Conservation (phyloP, 2,329 filamentous ascomycete species). For the Fusarium sp. region DNA sequence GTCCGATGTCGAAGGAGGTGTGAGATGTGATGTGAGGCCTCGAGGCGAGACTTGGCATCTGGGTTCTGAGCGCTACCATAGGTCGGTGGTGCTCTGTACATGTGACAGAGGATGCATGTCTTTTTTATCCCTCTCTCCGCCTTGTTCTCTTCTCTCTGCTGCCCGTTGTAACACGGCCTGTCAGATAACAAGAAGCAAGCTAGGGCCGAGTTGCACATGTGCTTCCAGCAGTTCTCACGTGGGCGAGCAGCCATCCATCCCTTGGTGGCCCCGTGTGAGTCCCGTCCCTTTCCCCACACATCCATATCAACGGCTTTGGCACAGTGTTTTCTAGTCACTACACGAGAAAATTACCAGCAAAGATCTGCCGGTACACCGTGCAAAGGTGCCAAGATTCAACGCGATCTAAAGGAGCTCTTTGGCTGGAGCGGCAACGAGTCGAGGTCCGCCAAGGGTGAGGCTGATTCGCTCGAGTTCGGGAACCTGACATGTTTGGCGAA, state of each 20-base stretch:
- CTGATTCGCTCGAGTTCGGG: constrained; percentile 22
- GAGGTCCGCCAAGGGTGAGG: constrained; percentile 26
- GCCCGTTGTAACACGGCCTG: not conserved
- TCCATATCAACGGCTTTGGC: not conserved
- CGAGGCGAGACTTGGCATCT: constrained; percentile 6
- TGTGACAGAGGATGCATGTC: constrained; percentile 1
- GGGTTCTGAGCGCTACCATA: not conserved
- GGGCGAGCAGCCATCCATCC: constrained; percentile 19
- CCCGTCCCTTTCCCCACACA: not conserved
- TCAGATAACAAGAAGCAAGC: constrained; percentile 5
- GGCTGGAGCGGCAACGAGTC: constrained; percentile 20
- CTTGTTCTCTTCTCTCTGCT: not conserved
- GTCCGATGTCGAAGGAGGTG: not conserved
- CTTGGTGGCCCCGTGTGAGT: constrained; percentile 8
- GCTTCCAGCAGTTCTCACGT: constrained; percentile 29
- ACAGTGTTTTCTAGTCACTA: constrained; percentile 4
- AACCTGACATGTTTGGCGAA: constrained; percentile 27
- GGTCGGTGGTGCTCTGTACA: not conserved
- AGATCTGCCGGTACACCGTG: not conserved
- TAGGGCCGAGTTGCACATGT: constrained; percentile 20
- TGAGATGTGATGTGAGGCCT: not conserved
- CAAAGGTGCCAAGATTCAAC: not conserved
- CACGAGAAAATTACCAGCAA: not conserved
- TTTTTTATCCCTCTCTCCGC: not conserved
- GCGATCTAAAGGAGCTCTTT: constrained; percentile 12